These are phyloP conservation scores for Cercospora nicotianae DNA, from an alignment of 2,329 filamentous ascomycete species.

Conservation along the genomic window DNA sequence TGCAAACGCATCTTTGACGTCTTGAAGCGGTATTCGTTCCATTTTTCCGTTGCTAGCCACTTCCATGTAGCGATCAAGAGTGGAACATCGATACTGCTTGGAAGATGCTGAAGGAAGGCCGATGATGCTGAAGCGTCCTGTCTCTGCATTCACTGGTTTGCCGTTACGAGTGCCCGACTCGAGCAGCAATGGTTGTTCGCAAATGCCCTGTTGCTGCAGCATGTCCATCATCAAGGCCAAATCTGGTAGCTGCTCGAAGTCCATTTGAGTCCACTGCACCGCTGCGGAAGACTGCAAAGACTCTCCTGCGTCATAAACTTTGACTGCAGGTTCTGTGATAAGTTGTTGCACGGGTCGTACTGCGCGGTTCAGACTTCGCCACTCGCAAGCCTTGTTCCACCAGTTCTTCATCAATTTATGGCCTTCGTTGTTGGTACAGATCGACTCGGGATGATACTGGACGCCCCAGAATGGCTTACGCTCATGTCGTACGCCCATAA, in stretches of 20 bases:
- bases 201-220: conserved; percentile 34
- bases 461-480: conserved; percentile 77
- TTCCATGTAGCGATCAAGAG: conserved; percentile 20
- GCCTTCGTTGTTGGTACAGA: conserved; percentile 72
- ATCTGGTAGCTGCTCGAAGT: conserved; percentile 23
- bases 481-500: conserved; percentile 75
- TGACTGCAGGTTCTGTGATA: not conserved
- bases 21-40: not conserved
- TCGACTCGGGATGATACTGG: conserved; percentile 88
- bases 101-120: conserved; percentile 57
- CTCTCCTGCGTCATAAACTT: not conserved
- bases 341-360: not conserved
- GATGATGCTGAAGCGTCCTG: conserved; percentile 71
- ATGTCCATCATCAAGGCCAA: conserved; percentile 42
- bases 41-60: conserved; percentile 14
- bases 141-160: conserved; percentile 46
- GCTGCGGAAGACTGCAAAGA: not conserved
- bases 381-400: conserved; percentile 61
- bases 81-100: conserved; percentile 30
- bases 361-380: conserved; percentile 17
- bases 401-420: conserved; percentile 69
- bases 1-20: conserved; percentile 42
- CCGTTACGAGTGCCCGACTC: conserved; percentile 50
- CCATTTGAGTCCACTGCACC: not conserved
- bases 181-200: conserved; percentile 45